Percentiles rank a stretch among this genome's conserved stretches.
These are phyloP conservation scores for Fraxinus baroniana DNA, from an alignment of 305 asterid genomes.

Conservation along the genomic window DNA sequence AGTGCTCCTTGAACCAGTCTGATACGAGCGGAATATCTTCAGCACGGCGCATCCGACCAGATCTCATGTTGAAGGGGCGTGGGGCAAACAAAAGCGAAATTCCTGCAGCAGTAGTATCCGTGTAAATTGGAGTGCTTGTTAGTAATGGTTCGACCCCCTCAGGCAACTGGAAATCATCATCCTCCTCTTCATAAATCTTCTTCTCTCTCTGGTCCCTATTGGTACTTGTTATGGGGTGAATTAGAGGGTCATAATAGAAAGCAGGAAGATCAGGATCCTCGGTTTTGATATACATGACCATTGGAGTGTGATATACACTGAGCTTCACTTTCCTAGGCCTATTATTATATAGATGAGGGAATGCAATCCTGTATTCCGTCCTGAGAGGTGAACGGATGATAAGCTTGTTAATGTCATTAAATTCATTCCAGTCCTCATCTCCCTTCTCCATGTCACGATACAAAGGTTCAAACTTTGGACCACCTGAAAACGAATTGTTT, in stretches of 20 bases:
- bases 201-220: conserved; percentile 80
- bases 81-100: conserved; percentile 96
- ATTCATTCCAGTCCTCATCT: conserved; percentile 99
- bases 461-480: conserved; percentile 98
- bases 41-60: conserved; percentile 98
- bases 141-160: conserved; percentile 90
- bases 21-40: conserved; percentile 99
- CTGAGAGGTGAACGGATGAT: conserved; percentile 97
- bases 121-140: conserved; percentile 63
- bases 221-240: conserved; percentile 84
- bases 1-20: conserved; percentile 99
- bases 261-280: conserved; percentile 99
- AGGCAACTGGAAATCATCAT: conserved; percentile 83
- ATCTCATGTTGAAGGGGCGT: conserved; percentile 96
- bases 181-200: conserved; percentile 71
- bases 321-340: conserved; percentile 97
- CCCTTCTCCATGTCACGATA: conserved; percentile 99
- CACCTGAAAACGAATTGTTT: conserved; percentile 54
- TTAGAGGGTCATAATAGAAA: conserved; percentile 90
- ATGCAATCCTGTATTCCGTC: conserved; percentile 96
- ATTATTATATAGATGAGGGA: conserved; percentile 93
- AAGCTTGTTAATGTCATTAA: conserved; percentile 93
- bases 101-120: conserved; percentile 99
- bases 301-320: conserved; percentile 89
- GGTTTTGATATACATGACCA: conserved; percentile 97